Conservation (phyloP, 2,329 filamentous ascomycete genomes). For the Hymenoscyphus fraxineus region DNA sequence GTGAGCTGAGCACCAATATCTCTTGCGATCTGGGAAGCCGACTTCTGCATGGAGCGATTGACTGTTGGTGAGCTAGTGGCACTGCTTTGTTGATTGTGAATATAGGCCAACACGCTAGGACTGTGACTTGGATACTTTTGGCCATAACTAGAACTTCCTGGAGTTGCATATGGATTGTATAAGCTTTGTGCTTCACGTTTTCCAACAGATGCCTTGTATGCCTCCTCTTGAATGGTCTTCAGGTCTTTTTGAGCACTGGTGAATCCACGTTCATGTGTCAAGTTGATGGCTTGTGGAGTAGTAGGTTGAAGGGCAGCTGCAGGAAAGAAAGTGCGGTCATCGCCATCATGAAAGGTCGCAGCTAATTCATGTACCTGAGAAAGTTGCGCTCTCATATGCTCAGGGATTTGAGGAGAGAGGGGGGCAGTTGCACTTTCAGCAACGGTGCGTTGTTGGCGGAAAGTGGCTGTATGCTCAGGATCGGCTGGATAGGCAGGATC, state of each 20-base stretch:
- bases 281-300: not conserved
- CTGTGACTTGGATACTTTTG: not conserved
- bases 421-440: not conserved
- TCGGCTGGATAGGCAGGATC: not conserved
- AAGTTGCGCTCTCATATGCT: not conserved
- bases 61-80: not conserved
- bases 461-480: not conserved
- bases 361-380: not conserved
- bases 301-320: not conserved
- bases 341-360: not conserved
- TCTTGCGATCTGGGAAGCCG: not conserved
- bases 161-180: not conserved
- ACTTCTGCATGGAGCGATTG: not conserved
- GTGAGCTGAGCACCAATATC: not conserved
- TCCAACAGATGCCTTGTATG: not conserved
- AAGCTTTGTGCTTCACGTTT: not conserved
- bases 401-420: not conserved
- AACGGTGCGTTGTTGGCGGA: not conserved
- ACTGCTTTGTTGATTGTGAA: not conserved
- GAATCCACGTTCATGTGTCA: not conserved
- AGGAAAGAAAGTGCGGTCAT: constrained; percentile 4
- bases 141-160: not conserved
- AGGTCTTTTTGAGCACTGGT: not conserved
- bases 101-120: not conserved
- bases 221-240: not conserved